Evolutionary conservation across 2,329 filamentous ascomycete genomes (phyloP).

Genomic region (Aspergillus neoniger): DNA sequence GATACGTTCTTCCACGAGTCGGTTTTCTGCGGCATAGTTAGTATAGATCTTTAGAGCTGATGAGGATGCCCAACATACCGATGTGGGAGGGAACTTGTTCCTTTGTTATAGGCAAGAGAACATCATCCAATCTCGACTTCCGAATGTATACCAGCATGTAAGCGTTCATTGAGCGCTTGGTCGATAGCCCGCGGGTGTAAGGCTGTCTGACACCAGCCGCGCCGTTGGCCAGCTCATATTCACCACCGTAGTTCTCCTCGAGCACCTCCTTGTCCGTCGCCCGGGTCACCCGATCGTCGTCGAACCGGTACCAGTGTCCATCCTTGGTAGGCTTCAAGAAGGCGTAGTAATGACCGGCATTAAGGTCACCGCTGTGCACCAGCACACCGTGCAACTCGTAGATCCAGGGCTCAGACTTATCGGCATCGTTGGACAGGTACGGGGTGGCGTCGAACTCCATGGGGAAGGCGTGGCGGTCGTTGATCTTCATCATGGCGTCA

Average conservation of each 20-base stretch:
- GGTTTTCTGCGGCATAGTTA: slow-evolving; percentile 55
- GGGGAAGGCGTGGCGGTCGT: slow-evolving; percentile 52
- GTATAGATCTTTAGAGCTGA: not conserved
- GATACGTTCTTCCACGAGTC: slow-evolving; percentile 79
- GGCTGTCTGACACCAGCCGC: slow-evolving; percentile 62
- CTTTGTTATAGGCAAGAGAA: slow-evolving; percentile 74
- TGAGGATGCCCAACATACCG: slow-evolving; percentile 52
- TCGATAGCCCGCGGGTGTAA: slow-evolving; percentile 64
- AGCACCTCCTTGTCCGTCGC: slow-evolving; percentile 88
- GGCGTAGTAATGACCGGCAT: slow-evolving; percentile 97
- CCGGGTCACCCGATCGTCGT: slow-evolving; percentile 95
- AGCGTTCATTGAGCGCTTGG: slow-evolving; percentile 76
- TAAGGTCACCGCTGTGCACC: slow-evolving; percentile 93
- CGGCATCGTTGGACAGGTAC: slow-evolving; percentile 82
- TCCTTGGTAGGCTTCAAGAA: slow-evolving; percentile 93
- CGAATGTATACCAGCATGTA: slow-evolving; percentile 99
- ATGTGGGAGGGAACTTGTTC: slow-evolving; percentile 81
- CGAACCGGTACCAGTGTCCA: slow-evolving; percentile 94
- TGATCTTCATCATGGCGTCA: slow-evolving; percentile 98
- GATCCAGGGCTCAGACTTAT: slow-evolving; percentile 82
- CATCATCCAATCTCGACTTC: slow-evolving; percentile 78
- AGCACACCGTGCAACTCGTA: slow-evolving; percentile 95
- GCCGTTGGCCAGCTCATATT: slow-evolving; percentile 66
- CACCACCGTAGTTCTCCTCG: slow-evolving; percentile 95
- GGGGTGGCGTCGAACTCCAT: slow-evolving; percentile 66